Percentiles rank a stretch among this genome's conserved stretches.
Evolutionary conservation across 306 rosid species (phyloP).

Genomic region (Pyrus pyrifolia): DNA sequence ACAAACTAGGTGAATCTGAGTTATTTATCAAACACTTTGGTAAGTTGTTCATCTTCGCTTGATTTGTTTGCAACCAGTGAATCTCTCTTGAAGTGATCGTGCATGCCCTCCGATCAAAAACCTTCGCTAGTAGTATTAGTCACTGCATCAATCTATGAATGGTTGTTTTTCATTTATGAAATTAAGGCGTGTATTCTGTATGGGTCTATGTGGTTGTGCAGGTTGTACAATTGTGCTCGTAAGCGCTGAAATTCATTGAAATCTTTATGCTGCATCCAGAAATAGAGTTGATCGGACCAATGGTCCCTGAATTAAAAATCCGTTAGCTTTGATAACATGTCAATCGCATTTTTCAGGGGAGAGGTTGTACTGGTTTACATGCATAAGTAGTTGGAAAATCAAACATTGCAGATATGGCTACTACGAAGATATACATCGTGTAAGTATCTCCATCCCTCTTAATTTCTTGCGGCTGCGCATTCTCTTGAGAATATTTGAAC

Average conservation of each 20-base stretch:
- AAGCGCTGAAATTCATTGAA: not conserved
- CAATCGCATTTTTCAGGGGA: not conserved
- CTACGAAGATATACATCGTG: slow-evolving; percentile 74
- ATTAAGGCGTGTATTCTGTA: too few relatives aligned
- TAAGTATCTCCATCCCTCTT: slow-evolving; percentile 25
- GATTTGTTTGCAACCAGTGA: too few relatives aligned
- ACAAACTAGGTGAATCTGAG: too few relatives aligned
- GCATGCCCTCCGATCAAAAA: not conserved
- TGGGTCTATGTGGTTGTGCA: not conserved
- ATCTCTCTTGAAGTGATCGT: too few relatives aligned
- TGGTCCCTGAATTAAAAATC: too few relatives aligned
- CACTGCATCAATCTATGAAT: too few relatives aligned
- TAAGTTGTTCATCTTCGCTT: too few relatives aligned
- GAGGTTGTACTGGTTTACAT: not conserved
- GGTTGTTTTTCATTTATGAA: too few relatives aligned
- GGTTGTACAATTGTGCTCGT: not conserved
- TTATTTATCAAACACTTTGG: too few relatives aligned
- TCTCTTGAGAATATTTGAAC: not conserved
- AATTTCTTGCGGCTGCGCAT: not conserved
- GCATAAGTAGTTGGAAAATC: slow-evolving; percentile 15
- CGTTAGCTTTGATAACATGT: not conserved
- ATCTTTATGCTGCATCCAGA: not conserved
- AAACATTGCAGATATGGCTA: slow-evolving; percentile 34
- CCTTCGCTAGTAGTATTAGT: not conserved
- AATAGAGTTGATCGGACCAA: too few relatives aligned